Evolutionary conservation across 164 flowering plant species (phyloP), one percentile per base, ranked within the genome.

Genomic region (Annona cherimola): DNA sequence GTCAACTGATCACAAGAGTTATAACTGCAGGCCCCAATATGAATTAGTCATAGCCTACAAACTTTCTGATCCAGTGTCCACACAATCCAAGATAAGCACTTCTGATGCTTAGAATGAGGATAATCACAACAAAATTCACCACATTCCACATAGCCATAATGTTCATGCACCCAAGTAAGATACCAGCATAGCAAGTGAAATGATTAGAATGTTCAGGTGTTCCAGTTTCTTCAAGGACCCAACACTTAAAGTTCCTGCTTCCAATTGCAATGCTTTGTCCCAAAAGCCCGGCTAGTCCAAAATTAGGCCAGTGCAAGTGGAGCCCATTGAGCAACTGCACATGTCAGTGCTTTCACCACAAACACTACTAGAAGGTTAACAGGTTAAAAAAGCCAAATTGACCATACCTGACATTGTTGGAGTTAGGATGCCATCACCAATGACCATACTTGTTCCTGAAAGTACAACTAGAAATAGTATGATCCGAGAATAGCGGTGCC

Each of bases 391-490:
- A 50, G 18, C 43, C 43, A 59, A 9, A 20, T 39, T 59, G 57
- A 14, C 26, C 66, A 19, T 81, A 87, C 89, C 89, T 20, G 91
- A 87, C 83, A 87, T 86, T 63, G 85, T 19, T 59, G 89, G 88
- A 4, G 91, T 87, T 7, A 87, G 82, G 46, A 87, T 67, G 0
- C 91, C 91, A 81, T 86, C 89, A 73, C 86, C 81, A 57, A 87
- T 84, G 20, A 84, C 86, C 91, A 87, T 86, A 75, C 89, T 74
- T 43, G 89, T 82, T 18, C 91, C 91, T 19, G 84, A 76, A 65
- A 87, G 80, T 6, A 83, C 91, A 65, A 85, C 65, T 7, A 87
- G 74, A 2, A 87, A 77, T 74, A 87, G 71, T 4, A 79, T 73
- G 61, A 83, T 18, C 0, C 82, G 86, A 35, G 82, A 83, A 67